phyloP scores from a whole-genome alignment of 371 early-diverging fungal genomes.

The Lichtheimia ramosa region DNA sequence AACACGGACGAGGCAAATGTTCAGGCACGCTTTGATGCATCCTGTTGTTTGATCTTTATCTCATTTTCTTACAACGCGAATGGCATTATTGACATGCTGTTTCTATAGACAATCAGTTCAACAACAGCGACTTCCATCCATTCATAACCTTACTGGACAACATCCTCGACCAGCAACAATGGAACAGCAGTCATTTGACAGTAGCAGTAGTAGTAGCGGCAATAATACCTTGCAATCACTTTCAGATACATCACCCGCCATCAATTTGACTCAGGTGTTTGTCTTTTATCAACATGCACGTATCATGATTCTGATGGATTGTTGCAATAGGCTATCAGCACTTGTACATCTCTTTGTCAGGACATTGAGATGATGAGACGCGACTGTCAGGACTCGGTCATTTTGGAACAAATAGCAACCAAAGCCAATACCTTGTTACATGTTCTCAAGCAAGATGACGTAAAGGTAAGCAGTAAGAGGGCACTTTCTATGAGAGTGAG shows the following conservation, averaged over 20 bases:
- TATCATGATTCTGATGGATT: background rate
- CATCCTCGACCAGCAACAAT: no score
- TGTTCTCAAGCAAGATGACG: background rate
- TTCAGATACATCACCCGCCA: no score
- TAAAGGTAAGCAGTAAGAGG: background rate
- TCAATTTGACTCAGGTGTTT: no score
- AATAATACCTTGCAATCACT: background rate
- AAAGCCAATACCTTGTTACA: conserved; percentile 12
- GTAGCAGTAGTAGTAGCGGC: background rate
- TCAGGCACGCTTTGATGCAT: background rate
- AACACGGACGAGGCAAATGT: background rate
- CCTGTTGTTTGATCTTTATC: no score
- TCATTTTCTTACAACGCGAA: background rate
- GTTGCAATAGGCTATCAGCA: conserved; percentile 10
- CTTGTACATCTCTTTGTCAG: conserved; percentile 17
- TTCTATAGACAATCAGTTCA: background rate
- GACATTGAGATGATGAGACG: conserved; percentile 10
- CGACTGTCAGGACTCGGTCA: background rate
- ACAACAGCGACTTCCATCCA: no score
- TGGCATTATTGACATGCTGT: background rate
- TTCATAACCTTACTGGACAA: no score
- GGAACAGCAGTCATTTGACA: background rate
- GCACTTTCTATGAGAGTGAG: background rate
- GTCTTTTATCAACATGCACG: background rate
- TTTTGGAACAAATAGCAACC: conserved; percentile 8